Evolutionary conservation across 164 flowering plant genomes (phyloP), one percentile per base, ranked within the genome.

Genomic region (Echeveria elegans): DNA sequence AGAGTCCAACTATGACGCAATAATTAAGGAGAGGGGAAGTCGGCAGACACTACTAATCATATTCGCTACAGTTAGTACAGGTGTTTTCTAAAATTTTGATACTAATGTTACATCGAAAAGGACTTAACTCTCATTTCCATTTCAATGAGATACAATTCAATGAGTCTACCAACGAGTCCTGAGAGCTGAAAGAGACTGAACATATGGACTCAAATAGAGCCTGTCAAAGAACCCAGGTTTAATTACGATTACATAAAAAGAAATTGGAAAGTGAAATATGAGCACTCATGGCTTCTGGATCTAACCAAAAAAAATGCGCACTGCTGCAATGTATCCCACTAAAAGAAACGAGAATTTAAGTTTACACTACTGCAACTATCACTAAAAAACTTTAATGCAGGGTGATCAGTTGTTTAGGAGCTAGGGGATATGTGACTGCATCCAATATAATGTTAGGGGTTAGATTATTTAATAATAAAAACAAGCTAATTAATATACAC

Each of bases 61-160:
- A 56, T 56, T 12, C 18, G 32, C 28, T 28, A 29, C 18, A 52
- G 28, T 28, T 15, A 28, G 32, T 28, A 56, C 61, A 12, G 61
- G 61, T 29, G 28, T 24, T 53, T 53, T 53, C 59, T 56, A 56
- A 26, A 56, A 2, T 56, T 14, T 1, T 56, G 59, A 56, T 11
- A 56, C 28, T 32, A 28, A 15, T 56, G 32, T 56, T 56, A 56
- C 61, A 11, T 56, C 1, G 19, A 56, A 56, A n/a, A 56, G 30
- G 61, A 56, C 19, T 28, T 43, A 26, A 56, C 61, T 28, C 61
- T 56, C 61, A 56, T 23, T 56, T 56, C 61, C 61, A 56, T 6
- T 56, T 56, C 61, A 56, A 56, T 56, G 18, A 14, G 37, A 7
- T 34, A 34, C 37, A n/a, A n/a, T 56, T n/a, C n/a, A n/a, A n/a